Evolutionary conservation across 305 asterid species (phyloP).

Genomic region (Fraxinus greggii): DNA sequence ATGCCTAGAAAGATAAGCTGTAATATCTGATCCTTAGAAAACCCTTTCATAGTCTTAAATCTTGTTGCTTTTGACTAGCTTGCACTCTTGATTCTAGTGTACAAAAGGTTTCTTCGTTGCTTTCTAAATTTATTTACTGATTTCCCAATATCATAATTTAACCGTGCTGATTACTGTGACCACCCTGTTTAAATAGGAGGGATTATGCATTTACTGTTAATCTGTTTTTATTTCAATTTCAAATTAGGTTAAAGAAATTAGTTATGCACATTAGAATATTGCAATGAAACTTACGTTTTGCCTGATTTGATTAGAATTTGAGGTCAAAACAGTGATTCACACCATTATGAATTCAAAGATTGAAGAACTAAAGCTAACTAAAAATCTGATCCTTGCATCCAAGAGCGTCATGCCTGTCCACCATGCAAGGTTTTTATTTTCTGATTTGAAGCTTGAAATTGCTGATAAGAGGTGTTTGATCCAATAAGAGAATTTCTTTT

Average conservation of each 20-base stretch:
- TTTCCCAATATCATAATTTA: not conserved
- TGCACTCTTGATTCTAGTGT: not conserved
- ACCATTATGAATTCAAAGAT: not conserved
- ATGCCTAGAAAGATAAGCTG: not conserved
- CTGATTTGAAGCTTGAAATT: not conserved
- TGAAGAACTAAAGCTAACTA: not conserved
- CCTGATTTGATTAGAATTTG: not conserved
- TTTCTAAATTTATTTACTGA: not conserved
- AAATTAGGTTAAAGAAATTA: not conserved
- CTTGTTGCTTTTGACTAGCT: not conserved
- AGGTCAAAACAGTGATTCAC: not conserved
- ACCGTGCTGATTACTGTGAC: not conserved
- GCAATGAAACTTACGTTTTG: not conserved
- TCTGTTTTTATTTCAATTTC: not conserved
- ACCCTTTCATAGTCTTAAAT: not conserved
- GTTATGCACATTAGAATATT: not conserved
- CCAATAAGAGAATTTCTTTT: not conserved
- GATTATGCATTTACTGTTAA: not conserved
- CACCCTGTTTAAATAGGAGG: not conserved
- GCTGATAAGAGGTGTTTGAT: not conserved
- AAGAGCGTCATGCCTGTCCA: not conserved
- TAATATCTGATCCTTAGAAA: slow-evolving; percentile 9
- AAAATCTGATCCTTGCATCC: not conserved
- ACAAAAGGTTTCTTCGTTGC: not conserved
- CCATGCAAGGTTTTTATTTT: not conserved